phyloP scores from a whole-genome alignment of 208 protist species.

The Trypanosoma platydactyli region DNA sequence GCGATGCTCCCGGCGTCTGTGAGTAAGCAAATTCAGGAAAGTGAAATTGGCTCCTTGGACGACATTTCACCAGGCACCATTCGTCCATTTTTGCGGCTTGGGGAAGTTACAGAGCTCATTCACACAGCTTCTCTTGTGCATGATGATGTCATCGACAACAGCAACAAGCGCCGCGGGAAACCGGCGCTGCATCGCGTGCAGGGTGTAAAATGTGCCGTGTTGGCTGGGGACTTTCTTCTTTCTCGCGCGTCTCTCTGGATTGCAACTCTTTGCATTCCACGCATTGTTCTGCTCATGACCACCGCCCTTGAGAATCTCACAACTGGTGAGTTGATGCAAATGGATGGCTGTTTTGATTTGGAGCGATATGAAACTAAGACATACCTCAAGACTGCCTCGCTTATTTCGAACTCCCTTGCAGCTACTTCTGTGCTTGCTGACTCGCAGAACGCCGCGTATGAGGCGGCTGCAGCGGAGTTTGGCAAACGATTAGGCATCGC shows the following conservation, averaged over 20 bases:
- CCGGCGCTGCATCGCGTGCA: constrained; percentile 79
- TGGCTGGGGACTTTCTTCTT: constrained; percentile 94
- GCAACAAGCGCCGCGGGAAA: constrained; percentile 88
- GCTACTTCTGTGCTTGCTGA: constrained; percentile 85
- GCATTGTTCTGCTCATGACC: constrained; percentile 92
- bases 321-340: constrained; percentile 94
- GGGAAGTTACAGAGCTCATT: constrained; percentile 95
- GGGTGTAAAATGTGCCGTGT: constrained; percentile 86
- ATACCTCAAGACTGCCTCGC: constrained; percentile 94
- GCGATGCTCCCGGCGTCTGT: constrained; percentile 57
- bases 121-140: constrained; percentile 96
- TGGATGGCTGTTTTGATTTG: constrained; percentile 85
- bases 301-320: constrained; percentile 92
- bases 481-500: constrained; percentile 93
- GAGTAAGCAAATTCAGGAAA: constrained; percentile 38
- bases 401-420: constrained; percentile 92
- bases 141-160: constrained; percentile 96
- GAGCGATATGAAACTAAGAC: constrained; percentile 88
- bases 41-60: constrained; percentile 52
- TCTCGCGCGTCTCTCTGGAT: constrained; percentile 89
- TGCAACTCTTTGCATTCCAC: constrained; percentile 77
- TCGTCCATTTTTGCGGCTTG: constrained; percentile 77
- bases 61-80: constrained; percentile 61
- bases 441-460: constrained; percentile 44
- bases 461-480: constrained; percentile 68